A percentile compares a stretch with the other conserved stretches of the same genome.
These are phyloP conservation scores for Cystofilobasidium capitatum DNA, from an alignment of 768 basidiomycete species.

Conservation along the genomic window DNA sequence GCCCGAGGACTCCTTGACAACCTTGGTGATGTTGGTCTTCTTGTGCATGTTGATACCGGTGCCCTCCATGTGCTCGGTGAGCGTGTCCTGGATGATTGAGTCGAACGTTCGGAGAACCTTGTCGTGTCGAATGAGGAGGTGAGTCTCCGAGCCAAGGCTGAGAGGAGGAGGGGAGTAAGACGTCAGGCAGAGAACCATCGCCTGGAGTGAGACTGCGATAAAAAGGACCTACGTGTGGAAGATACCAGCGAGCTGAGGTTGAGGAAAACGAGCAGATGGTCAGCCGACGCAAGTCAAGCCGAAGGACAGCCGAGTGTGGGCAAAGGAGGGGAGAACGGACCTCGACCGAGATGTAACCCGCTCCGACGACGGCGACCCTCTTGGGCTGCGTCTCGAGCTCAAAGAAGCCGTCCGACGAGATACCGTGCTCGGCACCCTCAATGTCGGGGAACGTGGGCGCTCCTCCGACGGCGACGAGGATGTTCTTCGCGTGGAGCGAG, in stretches of 20 bases:
- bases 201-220: too few relatives aligned
- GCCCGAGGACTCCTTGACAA: conserved; percentile 56
- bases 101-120: conserved; percentile 90
- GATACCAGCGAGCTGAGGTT: conserved; percentile 65
- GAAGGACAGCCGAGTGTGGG: too few relatives aligned
- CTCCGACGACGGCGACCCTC: conserved; percentile 86
- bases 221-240: conserved; percentile 51
- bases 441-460: conserved; percentile 76
- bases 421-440: conserved; percentile 77
- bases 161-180: not conserved
- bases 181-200: conserved; percentile 44
- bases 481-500: conserved; percentile 61
- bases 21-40: conserved; percentile 58
- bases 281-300: not conserved
- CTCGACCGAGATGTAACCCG: conserved; percentile 96
- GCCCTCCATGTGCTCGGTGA: conserved; percentile 85
- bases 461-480: conserved; percentile 80
- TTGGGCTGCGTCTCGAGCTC: conserved; percentile 80
- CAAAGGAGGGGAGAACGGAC: conserved; percentile 9
- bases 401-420: conserved; percentile 93
- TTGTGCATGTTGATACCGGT: conserved; percentile 86
- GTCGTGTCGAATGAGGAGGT: conserved; percentile 80
- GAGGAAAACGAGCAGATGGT: not conserved
- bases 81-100: conserved; percentile 65
- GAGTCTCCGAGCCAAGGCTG: conserved; percentile 60